These are phyloP conservation scores for Cystobasidium sp. DNA, from an alignment of 1,284 basidiomycete species.

Conservation along the genomic window DNA sequence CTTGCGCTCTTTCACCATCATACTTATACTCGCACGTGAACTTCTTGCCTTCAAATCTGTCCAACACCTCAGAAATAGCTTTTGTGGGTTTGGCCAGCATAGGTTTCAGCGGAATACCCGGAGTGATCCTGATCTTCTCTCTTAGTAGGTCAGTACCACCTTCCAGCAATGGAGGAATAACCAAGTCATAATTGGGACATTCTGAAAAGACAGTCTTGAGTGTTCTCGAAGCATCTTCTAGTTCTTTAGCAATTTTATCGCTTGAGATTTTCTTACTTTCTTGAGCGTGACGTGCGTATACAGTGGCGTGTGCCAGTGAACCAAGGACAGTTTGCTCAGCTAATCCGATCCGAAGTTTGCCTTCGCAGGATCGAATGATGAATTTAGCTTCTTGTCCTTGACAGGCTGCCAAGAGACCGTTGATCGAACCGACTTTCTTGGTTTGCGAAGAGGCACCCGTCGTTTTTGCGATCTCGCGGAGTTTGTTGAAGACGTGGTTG, in stretches of 20 bases:
- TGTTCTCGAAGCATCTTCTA: slow-evolving; percentile 78
- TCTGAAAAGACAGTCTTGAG: slow-evolving; percentile 96
- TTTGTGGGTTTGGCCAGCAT: slow-evolving; percentile 99
- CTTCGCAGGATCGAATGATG: slow-evolving; percentile 91
- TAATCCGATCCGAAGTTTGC: slow-evolving; percentile 95
- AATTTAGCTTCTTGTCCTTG: slow-evolving; percentile 84
- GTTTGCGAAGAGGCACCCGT: slow-evolving; percentile 84
- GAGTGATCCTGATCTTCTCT: slow-evolving; percentile 84
- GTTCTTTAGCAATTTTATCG: slow-evolving; percentile 71
- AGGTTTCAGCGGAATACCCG: slow-evolving; percentile 94
- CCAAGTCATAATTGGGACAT: slow-evolving; percentile 88
- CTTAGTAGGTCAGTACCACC: slow-evolving; percentile 74
- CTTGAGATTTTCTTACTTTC: slow-evolving; percentile 66
- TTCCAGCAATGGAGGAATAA: slow-evolving; percentile 88
- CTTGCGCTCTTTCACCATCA: slow-evolving; percentile 96
- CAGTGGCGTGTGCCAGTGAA: slow-evolving; percentile 81
- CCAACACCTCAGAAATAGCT: slow-evolving; percentile 96
- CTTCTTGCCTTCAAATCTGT: slow-evolving; percentile 90
- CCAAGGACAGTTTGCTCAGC: slow-evolving; percentile 92
- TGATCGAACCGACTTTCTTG: slow-evolving; percentile 95
- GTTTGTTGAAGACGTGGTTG: slow-evolving; percentile 79
- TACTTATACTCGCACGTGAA: slow-evolving; percentile 99
- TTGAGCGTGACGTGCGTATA: slow-evolving; percentile 59
- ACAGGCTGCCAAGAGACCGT: slow-evolving; percentile 89
- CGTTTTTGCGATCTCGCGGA: slow-evolving; percentile 84